Evolutionary conservation across 129 eudicot species (phyloP).

Genomic region (Helichrysum umbraculigerum): DNA sequence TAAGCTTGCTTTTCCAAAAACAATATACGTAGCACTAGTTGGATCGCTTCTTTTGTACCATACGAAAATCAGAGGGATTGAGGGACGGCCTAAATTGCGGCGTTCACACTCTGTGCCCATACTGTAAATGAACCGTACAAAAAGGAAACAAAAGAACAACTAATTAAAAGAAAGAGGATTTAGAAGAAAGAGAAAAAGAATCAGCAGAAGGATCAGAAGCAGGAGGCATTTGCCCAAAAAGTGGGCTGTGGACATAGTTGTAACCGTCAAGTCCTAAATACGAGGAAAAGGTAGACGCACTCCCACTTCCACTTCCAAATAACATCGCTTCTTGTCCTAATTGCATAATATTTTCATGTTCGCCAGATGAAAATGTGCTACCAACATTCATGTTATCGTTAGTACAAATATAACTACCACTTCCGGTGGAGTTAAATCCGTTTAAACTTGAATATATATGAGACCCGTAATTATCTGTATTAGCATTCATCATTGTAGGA

Average conservation of each 20-base stretch:
- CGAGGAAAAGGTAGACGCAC: conserved; percentile 17
- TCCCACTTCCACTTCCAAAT: conserved; percentile 14
- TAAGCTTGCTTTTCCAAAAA: background rate
- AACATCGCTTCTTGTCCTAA: conserved; percentile 14
- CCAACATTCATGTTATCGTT: background rate
- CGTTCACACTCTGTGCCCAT: conserved; percentile 30
- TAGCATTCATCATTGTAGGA: background rate
- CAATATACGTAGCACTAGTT: background rate
- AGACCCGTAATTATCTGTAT: background rate
- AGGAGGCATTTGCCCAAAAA: conserved; percentile 53
- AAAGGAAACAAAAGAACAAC: background rate
- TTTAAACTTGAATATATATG: conserved; percentile 13
- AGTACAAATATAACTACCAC: background rate
- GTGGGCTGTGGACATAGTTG: conserved; percentile 44
- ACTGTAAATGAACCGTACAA: background rate
- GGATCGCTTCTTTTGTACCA: conserved; percentile 7
- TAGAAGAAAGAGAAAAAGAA: conserved; percentile 24
- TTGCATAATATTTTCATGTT: background rate
- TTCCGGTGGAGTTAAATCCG: conserved; percentile 13
- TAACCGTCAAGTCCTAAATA: conserved; percentile 39
- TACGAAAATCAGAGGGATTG: conserved; percentile 12
- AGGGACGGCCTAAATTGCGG: conserved; percentile 24
- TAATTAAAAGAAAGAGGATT: conserved; percentile 17
- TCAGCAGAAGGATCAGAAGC: conserved; percentile 26
- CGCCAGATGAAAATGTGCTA: conserved; percentile 11